These are phyloP conservation scores for Amanita rubescens DNA, from an alignment of 768 basidiomycete genomes.

Conservation along the genomic window DNA sequence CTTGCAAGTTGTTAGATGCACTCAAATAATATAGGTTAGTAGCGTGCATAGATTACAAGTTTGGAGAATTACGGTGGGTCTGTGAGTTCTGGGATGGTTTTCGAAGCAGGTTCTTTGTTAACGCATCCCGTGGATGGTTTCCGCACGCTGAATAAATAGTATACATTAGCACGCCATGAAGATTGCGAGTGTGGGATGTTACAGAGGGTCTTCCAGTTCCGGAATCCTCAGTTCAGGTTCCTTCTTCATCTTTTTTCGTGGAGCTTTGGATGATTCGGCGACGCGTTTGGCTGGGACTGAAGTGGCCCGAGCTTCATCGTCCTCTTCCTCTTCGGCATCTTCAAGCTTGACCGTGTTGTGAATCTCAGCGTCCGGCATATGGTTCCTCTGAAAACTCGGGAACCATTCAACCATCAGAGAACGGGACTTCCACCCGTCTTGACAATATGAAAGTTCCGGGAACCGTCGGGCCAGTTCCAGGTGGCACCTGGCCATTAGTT, in stretches of 20 bases:
- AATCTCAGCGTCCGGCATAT: not conserved
- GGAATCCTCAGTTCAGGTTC: not conserved
- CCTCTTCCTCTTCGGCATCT: not conserved
- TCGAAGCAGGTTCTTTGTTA: not conserved
- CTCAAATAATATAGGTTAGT: not conserved
- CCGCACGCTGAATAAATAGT: not conserved
- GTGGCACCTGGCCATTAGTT: not conserved
- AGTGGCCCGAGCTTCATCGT: not conserved
- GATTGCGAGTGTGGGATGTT: not conserved
- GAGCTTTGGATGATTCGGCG: not conserved
- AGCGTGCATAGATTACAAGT: not conserved
- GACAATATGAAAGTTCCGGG: not conserved
- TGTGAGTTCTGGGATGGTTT: not conserved
- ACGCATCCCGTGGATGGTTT: not conserved
- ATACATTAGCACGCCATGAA: not conserved
- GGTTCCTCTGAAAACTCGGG: not conserved
- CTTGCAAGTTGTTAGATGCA: not conserved
- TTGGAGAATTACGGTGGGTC: not conserved
- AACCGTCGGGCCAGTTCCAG: not conserved
- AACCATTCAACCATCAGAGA: not conserved
- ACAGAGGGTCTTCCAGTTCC: not conserved
- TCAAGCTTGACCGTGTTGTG: not conserved
- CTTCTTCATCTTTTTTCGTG: not conserved
- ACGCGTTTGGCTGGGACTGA: not conserved
- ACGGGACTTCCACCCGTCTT: not conserved